A percentile compares a stretch with the other conserved stretches of the same genome.
Conservation (phyloP, 2,329 filamentous ascomycete genomes). For the Ilyonectria mors-panacis region DNA sequence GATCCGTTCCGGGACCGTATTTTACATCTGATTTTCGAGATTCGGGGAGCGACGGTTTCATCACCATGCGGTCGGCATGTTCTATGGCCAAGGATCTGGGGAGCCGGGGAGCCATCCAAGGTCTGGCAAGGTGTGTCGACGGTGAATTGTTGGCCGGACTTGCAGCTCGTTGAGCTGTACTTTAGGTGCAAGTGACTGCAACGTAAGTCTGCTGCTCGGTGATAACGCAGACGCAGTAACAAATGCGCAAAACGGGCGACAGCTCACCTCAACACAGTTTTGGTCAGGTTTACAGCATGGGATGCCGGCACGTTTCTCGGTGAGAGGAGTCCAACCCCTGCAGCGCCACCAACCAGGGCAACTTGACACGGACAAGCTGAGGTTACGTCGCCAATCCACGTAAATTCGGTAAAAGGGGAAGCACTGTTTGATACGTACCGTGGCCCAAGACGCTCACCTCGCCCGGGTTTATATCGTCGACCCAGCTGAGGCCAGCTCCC, state of each 20-base stretch:
- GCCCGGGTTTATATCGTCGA: slow-evolving; percentile 22
- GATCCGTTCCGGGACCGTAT: slow-evolving; percentile 20
- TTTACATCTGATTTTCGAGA: slow-evolving; percentile 9
- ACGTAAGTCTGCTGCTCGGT: slow-evolving; percentile 1
- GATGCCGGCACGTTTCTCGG: slow-evolving; percentile 25
- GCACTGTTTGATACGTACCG: slow-evolving; percentile 13
- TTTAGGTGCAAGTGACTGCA: not conserved
- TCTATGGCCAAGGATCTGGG: not conserved
- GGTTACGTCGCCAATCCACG: slow-evolving; percentile 26
- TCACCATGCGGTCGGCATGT: not conserved
- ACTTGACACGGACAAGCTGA: slow-evolving; percentile 3
- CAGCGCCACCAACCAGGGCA: slow-evolving; percentile 9
- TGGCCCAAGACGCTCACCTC: slow-evolving; percentile 30
- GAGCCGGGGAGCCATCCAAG: not conserved
- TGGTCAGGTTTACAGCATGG: slow-evolving; percentile 14
- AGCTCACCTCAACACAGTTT: slow-evolving; percentile 29
- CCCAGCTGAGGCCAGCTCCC: slow-evolving; percentile 1
- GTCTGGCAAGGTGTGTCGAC: not conserved
- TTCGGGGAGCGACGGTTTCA: slow-evolving; percentile 8
- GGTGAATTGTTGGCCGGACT: slow-evolving; percentile 12
- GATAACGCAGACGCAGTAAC: slow-evolving; percentile 14
- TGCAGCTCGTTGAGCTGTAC: slow-evolving; percentile 17
- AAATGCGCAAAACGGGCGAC: slow-evolving; percentile 7
- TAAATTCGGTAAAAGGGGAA: slow-evolving; percentile 22
- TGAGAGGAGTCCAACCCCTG: slow-evolving; percentile 29